Base-by-base conservation (phyloP, 31 red algal genomes). In the Porphyra umbilicalis region DNA sequence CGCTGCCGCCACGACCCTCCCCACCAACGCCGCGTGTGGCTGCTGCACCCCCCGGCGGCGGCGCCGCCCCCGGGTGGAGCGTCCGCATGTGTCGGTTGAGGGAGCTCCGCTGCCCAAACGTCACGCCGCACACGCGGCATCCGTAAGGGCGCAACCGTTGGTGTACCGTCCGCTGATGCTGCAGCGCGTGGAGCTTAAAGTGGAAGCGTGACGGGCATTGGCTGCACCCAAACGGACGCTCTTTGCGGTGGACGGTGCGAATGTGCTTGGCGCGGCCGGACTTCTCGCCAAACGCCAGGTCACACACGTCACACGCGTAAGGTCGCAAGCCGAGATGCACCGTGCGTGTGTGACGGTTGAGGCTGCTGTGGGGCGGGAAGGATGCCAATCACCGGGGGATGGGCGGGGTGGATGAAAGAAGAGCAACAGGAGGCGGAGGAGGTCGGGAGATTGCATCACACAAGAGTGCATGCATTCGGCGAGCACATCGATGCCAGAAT, bases 231-330 rank as follows among this genome's bases (percentile, higher is more conserved):
- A 89, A 94, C 78, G 85, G 86, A 11, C 92, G 76, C 71, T 94
- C 87, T n/a, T 88, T 76, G 40, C 89, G 84, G 67, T 94, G 92
- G 38, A 94, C 92, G 39, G 87, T 94, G 42, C 87, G 83, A 29
- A 89, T 39, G 74, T 94, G 92, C 76, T 94, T 94, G 81, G 83
- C 85, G 15, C 87, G 87, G 39, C 89, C 88, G 1, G 88, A 90
- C 14, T 87, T 44, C 35, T 90, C 85, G 39, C 84, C 82, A 71
- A 94, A 94, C 8, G 88, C 77, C 33, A 90, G 90, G 78, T 85
- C 85, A 74, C 92, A 94, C 57, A 81, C 84, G 32, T 85, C 81
- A 42, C 92, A 94, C 57, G 83, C 88, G 74, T 84, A 90, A 32
- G 88, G 92, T 10, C 84, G 44, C 25, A 78, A 32, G 18, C 76